These are phyloP conservation scores for Aureobasidium sp. DNA, from an alignment of 2,329 filamentous ascomycete species.

Conservation along the genomic window DNA sequence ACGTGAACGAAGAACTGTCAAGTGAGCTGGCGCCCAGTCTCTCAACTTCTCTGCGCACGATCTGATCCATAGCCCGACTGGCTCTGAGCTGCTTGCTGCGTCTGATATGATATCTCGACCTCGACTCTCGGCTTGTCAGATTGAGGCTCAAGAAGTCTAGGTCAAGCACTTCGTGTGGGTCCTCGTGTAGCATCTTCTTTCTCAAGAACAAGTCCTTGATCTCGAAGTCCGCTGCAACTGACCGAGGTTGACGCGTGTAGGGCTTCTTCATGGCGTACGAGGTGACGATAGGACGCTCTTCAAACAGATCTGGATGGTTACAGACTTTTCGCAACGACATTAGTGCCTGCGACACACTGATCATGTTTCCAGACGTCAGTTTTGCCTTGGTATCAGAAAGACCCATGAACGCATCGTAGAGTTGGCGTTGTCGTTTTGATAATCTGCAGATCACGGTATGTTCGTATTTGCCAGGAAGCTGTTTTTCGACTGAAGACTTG, in stretches of 20 bases:
- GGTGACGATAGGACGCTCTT: constrained; percentile 91
- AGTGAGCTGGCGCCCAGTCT: constrained; percentile 46
- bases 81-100: constrained; percentile 47
- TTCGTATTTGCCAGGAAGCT: constrained; percentile 97
- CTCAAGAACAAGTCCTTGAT: constrained; percentile 64
- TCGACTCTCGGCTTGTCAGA: constrained; percentile 35
- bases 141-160: constrained; percentile 58
- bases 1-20: constrained; percentile 59
- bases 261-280: constrained; percentile 78
- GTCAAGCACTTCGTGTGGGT: constrained; percentile 57
- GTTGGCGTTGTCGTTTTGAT: constrained; percentile 86
- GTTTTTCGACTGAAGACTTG: constrained; percentile 96
- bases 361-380: constrained; percentile 83
- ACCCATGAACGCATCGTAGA: constrained; percentile 94
- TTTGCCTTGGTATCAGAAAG: constrained; percentile 83
- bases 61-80: constrained; percentile 58
- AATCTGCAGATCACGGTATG: constrained; percentile 93
- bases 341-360: constrained; percentile 95
- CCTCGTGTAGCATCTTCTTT: constrained; percentile 52
- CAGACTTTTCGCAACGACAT: constrained; percentile 98
- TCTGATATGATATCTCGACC: constrained; percentile 34
- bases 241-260: constrained; percentile 31
- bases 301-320: constrained; percentile 95
- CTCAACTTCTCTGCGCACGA: constrained; percentile 61
- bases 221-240: constrained; percentile 66